phyloP scores from a whole-genome alignment of 164 flowering plant genomes.

The Houttuynia cordata region DNA sequence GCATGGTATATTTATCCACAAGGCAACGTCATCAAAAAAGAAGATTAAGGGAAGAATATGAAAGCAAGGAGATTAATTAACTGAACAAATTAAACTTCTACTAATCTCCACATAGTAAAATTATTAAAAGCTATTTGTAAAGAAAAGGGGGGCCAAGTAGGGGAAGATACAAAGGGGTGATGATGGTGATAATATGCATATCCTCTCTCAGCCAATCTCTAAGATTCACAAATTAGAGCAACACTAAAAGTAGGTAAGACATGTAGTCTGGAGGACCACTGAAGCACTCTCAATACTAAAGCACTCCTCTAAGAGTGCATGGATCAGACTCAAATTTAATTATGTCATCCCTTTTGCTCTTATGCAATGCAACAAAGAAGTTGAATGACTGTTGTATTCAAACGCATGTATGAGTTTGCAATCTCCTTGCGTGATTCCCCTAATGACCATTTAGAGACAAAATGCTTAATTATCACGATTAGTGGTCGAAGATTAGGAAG shows the following conservation, averaged over 20 bases:
- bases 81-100: constrained; percentile 5
- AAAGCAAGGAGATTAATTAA: too few species aligned
- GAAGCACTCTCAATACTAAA: not conserved
- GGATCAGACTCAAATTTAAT: too few species aligned
- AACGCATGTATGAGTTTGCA: too few species aligned
- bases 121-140: not conserved
- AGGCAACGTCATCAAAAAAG: not conserved
- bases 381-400: too few species aligned
- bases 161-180: not conserved
- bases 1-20: not conserved
- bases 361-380: too few species aligned
- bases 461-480: too few species aligned
- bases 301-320: too few species aligned
- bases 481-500: too few species aligned
- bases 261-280: not conserved
- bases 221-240: not conserved
- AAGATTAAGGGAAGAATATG: not conserved
- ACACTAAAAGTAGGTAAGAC: not conserved
- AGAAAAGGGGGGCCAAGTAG: constrained; percentile 1
- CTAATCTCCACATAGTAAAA: not conserved
- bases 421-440: too few species aligned
- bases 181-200: constrained; percentile 24
- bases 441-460: too few species aligned
- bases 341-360: too few species aligned
- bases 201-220: constrained; percentile 26